Conservation (phyloP, 257 asterid species). For the Gentiana macrophylla region DNA sequence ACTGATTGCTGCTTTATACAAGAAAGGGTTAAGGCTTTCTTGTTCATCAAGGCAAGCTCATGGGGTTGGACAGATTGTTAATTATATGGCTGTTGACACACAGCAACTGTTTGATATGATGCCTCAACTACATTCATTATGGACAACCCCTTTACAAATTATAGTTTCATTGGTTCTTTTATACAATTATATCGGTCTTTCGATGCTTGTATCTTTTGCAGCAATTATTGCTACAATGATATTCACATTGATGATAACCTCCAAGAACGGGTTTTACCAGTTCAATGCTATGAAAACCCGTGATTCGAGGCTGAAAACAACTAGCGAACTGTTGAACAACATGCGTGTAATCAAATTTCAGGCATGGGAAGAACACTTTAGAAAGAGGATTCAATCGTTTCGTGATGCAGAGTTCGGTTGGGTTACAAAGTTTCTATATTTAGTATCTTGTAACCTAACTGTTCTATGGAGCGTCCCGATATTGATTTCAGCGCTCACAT, state of each 20-base stretch:
- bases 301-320: slow-evolving; percentile 58
- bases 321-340: slow-evolving; percentile 45
- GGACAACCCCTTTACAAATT: slow-evolving; percentile 66
- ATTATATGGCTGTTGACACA: slow-evolving; percentile 70
- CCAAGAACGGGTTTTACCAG: slow-evolving; percentile 30
- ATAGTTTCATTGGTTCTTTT: slow-evolving; percentile 37
- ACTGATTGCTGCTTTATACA: slow-evolving; percentile 37
- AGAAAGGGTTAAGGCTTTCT: slow-evolving; percentile 48
- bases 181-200: slow-evolving; percentile 35
- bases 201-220: slow-evolving; percentile 27
- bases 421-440: slow-evolving; percentile 44
- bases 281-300: slow-evolving; percentile 39
- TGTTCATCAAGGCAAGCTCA: slow-evolving; percentile 58
- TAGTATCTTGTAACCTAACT: slow-evolving; percentile 21
- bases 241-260: slow-evolving; percentile 19
- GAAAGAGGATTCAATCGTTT: slow-evolving; percentile 25
- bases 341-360: slow-evolving; percentile 71
- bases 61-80: slow-evolving; percentile 70
- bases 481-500: slow-evolving; percentile 34
- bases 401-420: slow-evolving; percentile 39
- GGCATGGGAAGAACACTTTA: slow-evolving; percentile 75
- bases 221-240: slow-evolving; percentile 21
- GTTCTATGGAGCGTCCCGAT: slow-evolving; percentile 43
- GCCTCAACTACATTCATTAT: slow-evolving; percentile 40
- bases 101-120: slow-evolving; percentile 55